Conservation (phyloP, 495 filamentous ascomycete genomes). For the Penicillium arizonense region DNA sequence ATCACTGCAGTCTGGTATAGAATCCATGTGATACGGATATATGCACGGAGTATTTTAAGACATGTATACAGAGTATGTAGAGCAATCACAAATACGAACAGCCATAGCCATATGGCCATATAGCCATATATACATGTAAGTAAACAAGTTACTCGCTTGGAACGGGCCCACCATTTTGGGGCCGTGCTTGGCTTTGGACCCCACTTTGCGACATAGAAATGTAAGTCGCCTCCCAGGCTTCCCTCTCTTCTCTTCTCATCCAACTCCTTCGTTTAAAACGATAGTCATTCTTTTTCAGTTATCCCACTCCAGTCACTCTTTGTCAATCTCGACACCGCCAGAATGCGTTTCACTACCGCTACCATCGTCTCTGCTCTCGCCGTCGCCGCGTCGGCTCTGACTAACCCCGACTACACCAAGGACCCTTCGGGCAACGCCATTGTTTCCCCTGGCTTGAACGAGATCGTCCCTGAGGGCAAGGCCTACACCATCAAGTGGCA, state of each 20-base stretch:
- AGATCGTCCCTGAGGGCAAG: constrained; percentile 53
- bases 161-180: not conserved
- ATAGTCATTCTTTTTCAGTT: constrained; percentile 13
- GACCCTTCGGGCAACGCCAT: constrained; percentile 58
- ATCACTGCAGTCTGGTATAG: too few relatives aligned
- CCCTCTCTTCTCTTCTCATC: constrained; percentile 19
- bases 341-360: constrained; percentile 53
- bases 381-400: constrained; percentile 53
- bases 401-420: constrained; percentile 45
- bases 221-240: constrained; percentile 23
- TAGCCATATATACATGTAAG: too few relatives aligned
- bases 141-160: not conserved
- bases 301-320: constrained; percentile 25
- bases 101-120: too few relatives aligned
- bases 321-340: constrained; percentile 22
- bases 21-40: too few relatives aligned
- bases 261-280: constrained; percentile 13
- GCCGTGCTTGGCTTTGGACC: not conserved
- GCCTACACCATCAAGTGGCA: constrained; percentile 63
- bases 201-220: constrained; percentile 3
- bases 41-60: too few relatives aligned
- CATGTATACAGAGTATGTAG: too few relatives aligned
- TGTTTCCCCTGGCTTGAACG: constrained; percentile 46
- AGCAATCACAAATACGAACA: too few relatives aligned
- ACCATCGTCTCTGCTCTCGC: constrained; percentile 48